Evolutionary conservation across 2,329 filamentous ascomycete species (phyloP).

Genomic region (Apiospora hydei): DNA sequence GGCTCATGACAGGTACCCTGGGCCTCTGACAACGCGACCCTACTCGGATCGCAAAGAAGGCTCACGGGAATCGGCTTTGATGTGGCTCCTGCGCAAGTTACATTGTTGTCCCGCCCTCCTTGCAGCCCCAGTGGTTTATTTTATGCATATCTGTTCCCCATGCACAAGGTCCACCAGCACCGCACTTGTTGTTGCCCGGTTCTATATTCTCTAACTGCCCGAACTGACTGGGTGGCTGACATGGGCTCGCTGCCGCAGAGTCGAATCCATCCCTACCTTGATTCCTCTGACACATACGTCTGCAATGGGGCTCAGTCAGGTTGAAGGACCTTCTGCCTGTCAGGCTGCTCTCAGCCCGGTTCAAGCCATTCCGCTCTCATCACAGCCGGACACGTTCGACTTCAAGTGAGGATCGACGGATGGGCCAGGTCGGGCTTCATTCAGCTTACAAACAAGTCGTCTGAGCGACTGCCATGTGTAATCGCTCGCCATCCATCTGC

Average conservation of each 20-base stretch:
- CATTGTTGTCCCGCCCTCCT: conserved; percentile 5
- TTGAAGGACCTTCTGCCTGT: not conserved
- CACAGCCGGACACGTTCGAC: not conserved
- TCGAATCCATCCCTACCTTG: too few species aligned
- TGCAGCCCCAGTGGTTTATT: conserved; percentile 18
- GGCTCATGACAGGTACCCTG: not conserved
- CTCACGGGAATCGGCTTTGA: conserved; percentile 4
- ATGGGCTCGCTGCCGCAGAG: not conserved
- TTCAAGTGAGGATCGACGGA: conserved; percentile 15
- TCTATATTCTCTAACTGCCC: not conserved
- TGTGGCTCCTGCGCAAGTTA: conserved; percentile 13
- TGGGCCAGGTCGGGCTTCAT: not conserved
- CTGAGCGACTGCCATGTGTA: conserved; percentile 20
- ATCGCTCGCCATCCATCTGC: conserved; percentile 10
- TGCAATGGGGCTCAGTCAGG: not conserved
- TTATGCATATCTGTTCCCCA: conserved; percentile 9
- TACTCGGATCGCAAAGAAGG: conserved; percentile 5
- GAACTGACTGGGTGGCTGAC: not conserved
- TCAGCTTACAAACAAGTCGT: conserved; percentile 18
- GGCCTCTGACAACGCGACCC: not conserved
- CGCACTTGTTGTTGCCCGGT: not conserved
- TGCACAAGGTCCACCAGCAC: conserved; percentile 10
- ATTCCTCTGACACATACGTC: not conserved
- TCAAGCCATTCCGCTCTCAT: conserved; percentile 9
- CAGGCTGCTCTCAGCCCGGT: not conserved